These are phyloP conservation scores for Physcomitrium patens DNA, from an alignment of 225 moss, liverwort and hornwort genomes.

Conservation along the genomic window DNA sequence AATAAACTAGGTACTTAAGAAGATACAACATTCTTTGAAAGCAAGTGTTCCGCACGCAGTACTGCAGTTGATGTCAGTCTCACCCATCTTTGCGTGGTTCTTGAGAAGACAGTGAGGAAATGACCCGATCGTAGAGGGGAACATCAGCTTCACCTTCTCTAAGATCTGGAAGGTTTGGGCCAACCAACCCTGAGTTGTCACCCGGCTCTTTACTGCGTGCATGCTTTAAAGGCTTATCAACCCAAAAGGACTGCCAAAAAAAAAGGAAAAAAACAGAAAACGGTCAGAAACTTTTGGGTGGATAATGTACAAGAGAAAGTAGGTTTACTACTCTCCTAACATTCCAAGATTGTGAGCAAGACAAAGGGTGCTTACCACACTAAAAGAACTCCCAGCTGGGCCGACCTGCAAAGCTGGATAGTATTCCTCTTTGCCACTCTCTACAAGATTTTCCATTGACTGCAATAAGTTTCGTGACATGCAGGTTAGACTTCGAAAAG, in stretches of 20 bases:
- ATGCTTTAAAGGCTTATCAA: slow-evolving; percentile 78
- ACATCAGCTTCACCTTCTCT: slow-evolving; percentile 72
- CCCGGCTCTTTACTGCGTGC: slow-evolving; percentile 39
- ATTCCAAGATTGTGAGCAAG: not conserved
- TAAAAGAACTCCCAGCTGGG: slow-evolving; percentile 45
- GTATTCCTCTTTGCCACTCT: slow-evolving; percentile 75
- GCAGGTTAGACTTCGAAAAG: slow-evolving; percentile 21
- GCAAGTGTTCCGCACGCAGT: not conserved
- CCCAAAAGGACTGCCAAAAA: slow-evolving; percentile 72
- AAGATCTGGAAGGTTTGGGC: slow-evolving; percentile 44
- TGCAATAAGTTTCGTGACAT: slow-evolving; percentile 36
- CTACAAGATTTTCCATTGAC: slow-evolving; percentile 50
- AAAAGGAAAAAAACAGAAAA: not conserved
- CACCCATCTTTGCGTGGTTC: slow-evolving; percentile 73
- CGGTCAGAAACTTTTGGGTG: slow-evolving; percentile 31
- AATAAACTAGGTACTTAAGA: slow-evolving; percentile 4
- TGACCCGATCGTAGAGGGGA: slow-evolving; percentile 86
- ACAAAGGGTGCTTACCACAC: slow-evolving; percentile 62
- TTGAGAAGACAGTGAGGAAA: slow-evolving; percentile 60
- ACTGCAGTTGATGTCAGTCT: slow-evolving; percentile 22
- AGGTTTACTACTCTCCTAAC: slow-evolving; percentile 4
- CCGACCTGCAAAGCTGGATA: slow-evolving; percentile 80
- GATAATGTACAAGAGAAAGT: not conserved
- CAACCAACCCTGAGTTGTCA: slow-evolving; percentile 21
- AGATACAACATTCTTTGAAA: not conserved